Conservation (phyloP, 371 early-diverging fungal genomes). For the Mycotypha africana region DNA sequence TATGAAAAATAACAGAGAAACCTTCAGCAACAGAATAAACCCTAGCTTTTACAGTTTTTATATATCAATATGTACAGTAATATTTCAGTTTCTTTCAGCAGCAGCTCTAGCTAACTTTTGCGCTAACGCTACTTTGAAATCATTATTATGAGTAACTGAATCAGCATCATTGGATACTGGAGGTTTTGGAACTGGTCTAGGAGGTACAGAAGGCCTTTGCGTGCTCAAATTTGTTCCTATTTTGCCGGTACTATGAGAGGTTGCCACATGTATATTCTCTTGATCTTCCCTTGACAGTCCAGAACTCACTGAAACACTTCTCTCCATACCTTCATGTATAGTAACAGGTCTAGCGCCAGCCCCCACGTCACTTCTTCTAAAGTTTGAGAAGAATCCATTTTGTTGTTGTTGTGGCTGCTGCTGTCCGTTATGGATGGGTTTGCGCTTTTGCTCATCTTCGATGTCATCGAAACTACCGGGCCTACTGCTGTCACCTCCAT, state of each 20-base stretch:
- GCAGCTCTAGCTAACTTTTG: conserved; percentile 17
- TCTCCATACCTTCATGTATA: conserved; percentile 11
- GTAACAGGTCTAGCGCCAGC: conserved; percentile 6
- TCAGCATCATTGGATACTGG: neutral
- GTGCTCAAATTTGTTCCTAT: no score
- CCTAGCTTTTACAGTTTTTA: no score
- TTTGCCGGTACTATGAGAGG: no score
- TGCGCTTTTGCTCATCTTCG: conserved; percentile 2
- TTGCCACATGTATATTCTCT: conserved; percentile 2
- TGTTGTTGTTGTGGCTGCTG: no score
- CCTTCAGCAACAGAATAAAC: no score
- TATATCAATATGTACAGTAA: no score
- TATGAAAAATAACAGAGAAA: no score
- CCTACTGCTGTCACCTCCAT: conserved; percentile 18
- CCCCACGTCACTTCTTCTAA: no score
- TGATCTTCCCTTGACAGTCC: conserved; percentile 5
- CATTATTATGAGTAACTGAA: conserved; percentile 2
- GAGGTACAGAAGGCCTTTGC: conserved; percentile 8
- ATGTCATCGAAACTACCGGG: conserved; percentile 44
- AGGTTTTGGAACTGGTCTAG: conserved; percentile 7
- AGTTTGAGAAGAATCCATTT: no score
- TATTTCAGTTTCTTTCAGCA: neutral
- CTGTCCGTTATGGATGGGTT: neutral
- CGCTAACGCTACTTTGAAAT: conserved; percentile 16
- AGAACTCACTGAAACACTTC: neutral